Conservation (phyloP, 1,139 yeast species). For the Saccharomyces hybrid region DNA sequence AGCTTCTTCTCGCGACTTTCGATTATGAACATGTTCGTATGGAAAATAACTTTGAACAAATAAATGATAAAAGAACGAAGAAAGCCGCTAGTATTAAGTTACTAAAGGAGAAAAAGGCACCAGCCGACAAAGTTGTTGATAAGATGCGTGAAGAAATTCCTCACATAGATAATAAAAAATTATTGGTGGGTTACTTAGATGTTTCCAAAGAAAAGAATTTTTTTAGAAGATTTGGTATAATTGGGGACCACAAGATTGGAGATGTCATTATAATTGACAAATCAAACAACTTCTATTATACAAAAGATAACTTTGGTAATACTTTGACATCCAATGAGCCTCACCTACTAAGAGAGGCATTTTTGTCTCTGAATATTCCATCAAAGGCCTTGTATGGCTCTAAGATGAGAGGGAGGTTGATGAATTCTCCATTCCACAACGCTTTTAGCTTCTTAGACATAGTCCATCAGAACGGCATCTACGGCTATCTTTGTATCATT, state of each 20-base stretch:
- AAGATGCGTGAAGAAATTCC: conserved; percentile 46
- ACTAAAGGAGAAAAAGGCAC: conserved; percentile 41
- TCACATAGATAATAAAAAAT: conserved; percentile 39
- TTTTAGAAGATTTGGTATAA: conserved; percentile 37
- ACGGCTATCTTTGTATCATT: not conserved
- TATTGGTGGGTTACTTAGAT: conserved; percentile 49
- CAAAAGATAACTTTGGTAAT: conserved; percentile 31
- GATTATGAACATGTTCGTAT: conserved; percentile 44
- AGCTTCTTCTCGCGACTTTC: conserved; percentile 46
- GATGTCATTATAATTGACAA: conserved; percentile 38
- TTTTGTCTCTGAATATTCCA: conserved; percentile 20
- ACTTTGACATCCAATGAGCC: conserved; percentile 19
- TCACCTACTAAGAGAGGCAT: conserved; percentile 14
- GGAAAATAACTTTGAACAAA: conserved; percentile 38
- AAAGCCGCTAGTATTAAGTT: conserved; percentile 40
- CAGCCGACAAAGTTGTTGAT: conserved; percentile 35
- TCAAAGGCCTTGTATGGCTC: conserved; percentile 4
- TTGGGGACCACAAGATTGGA: conserved; percentile 39
- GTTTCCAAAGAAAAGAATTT: conserved; percentile 35
- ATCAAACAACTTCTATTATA: conserved; percentile 32
- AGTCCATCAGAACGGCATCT: not conserved
- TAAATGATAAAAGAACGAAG: conserved; percentile 36
- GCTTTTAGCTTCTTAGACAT: conserved; percentile 4
- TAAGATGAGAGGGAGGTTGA: conserved; percentile 22
- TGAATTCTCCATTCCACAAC: conserved; percentile 41